These are phyloP conservation scores for Fusarium anguioides DNA, from an alignment of 2,329 filamentous ascomycete species.

Conservation along the genomic window DNA sequence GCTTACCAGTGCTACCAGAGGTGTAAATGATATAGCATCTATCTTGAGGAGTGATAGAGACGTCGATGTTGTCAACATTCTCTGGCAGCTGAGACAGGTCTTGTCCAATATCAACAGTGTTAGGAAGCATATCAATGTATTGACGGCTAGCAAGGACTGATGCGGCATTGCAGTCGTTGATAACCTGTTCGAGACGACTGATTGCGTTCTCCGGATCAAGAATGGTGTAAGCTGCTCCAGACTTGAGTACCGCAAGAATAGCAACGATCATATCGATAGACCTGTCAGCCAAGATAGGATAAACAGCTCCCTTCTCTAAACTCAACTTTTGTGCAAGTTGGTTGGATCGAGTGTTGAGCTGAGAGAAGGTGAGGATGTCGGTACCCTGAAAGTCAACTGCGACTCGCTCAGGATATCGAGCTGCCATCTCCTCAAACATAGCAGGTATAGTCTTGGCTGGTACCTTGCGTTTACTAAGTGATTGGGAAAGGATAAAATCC, in stretches of 20 bases:
- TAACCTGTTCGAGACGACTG: slow-evolving; percentile 28
- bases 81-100: accelerated
- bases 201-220: slow-evolving; percentile 32
- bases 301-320: not conserved
- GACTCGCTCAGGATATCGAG: not conserved
- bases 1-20: slow-evolving; percentile 38
- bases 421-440: slow-evolving; percentile 1
- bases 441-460: not conserved
- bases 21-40: slow-evolving; percentile 41
- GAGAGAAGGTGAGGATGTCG: not conserved
- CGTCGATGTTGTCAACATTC: not conserved
- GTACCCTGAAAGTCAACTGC: slow-evolving; percentile 10
- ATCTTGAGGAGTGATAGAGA: not conserved
- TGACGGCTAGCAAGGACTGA: not conserved
- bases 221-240: slow-evolving; percentile 35
- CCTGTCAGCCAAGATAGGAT: slow-evolving; percentile 13
- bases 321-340: not conserved
- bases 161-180: slow-evolving; percentile 20
- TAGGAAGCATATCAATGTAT: not conserved
- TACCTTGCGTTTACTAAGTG: not conserved
- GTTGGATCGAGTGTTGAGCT: not conserved
- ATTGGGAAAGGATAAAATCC: not conserved
- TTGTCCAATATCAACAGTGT: not conserved
- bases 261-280: slow-evolving; percentile 26
- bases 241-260: slow-evolving; percentile 39